Evolutionary conservation across 2,329 filamentous ascomycete species (phyloP), one percentile per base, ranked within the genome.

Genomic region (Colletotrichum cereale): DNA sequence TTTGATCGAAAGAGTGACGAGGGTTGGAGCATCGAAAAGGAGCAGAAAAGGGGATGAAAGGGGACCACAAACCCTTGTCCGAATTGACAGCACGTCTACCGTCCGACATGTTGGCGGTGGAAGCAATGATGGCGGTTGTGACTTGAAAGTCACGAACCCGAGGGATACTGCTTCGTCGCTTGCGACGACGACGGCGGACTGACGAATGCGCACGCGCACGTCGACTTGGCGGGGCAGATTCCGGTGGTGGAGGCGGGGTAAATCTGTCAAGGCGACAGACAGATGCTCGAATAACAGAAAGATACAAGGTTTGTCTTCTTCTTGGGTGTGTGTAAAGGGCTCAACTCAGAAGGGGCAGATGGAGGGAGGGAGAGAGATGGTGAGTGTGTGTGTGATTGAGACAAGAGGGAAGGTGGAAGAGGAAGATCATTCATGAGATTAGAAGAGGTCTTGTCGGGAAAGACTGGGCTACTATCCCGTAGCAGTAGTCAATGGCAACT

Each of bases 51-150:
- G 34, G 18, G 47, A 12, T 18, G 55, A 18, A 21, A 55, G 34
- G 42, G 18, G 24, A 24, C 3, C 44, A 53, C 56, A 48, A 74
- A 82, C 83, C 81, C 77, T 80, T 84, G 71, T 82, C 77, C 5
- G 82, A 84, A 69, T 83, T 79, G 61, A 82, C 81, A n/a, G 73
- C 78, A 38, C 78, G 80, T 66, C 76, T 78, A 18, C 73, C 73
- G 71, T 74, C 73, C 34, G 73, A 70, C 73, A 74, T 74, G 50
- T 64, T 66, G 47, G 68, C 64, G 55, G 29, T 31, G 18, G 29
- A 36, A 14, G 34, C 8, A 31, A 14, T 18, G 5, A 34, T 42
- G 34, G 38, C 58, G 65, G 50, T 18, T 71, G 52, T 29, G 36
- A 53, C 61, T 53, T 26, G n/a, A 55, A 34, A 12, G 26, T 56